Percentiles rank a stretch among this genome's conserved stretches.
phyloP scores from a whole-genome alignment of 768 basidiomycete species.

The Mrakia frigida region DNA sequence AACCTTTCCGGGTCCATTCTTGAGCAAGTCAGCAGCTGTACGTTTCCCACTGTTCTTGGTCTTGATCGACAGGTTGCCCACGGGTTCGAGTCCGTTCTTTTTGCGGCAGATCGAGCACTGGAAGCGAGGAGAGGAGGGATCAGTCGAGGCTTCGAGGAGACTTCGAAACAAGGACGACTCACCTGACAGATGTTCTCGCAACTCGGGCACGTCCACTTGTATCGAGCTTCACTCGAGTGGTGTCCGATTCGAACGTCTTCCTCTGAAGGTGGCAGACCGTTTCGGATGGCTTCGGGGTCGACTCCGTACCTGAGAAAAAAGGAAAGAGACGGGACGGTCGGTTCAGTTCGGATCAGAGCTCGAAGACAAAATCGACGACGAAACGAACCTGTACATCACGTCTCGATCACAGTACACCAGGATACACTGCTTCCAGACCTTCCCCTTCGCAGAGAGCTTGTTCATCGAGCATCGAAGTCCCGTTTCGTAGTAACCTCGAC shows the following conservation, averaged over 20 bases:
- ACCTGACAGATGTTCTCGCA: slow-evolving; percentile 13
- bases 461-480: slow-evolving; percentile 15
- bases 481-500: slow-evolving; percentile 10
- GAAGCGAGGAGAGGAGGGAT: neutral
- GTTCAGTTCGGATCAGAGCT: neutral
- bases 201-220: slow-evolving; percentile 12
- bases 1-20: neutral
- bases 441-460: neutral
- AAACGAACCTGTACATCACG: neutral
- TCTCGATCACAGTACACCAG: slow-evolving; percentile 16
- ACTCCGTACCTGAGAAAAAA: neutral
- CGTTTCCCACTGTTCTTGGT: neutral
- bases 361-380: neutral
- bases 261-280: neutral
- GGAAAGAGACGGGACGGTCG: neutral
- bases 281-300: slow-evolving; percentile 5
- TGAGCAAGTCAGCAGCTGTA: neutral
- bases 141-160: neutral
- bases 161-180: neutral
- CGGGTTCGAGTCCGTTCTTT: slow-evolving; percentile 10
- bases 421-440: slow-evolving; percentile 11
- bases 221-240: neutral
- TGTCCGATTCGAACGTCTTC: neutral
- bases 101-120: slow-evolving; percentile 7
- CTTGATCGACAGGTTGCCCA: slow-evolving; percentile 3